phyloP scores from a whole-genome alignment of 768 basidiomycete genomes.

The Lactarius psammicola region DNA sequence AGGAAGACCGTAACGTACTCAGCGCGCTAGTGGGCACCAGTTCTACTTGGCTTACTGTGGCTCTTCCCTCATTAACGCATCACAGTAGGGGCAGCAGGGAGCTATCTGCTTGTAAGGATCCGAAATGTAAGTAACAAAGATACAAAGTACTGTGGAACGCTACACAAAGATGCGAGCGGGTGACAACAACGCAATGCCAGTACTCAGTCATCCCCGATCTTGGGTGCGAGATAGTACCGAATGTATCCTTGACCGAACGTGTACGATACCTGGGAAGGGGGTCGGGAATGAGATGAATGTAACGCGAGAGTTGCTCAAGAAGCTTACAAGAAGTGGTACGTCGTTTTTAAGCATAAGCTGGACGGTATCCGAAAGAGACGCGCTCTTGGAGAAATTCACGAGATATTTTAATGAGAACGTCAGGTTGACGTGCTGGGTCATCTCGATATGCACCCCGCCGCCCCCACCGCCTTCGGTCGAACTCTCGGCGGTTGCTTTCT shows the following conservation, averaged over 20 bases:
- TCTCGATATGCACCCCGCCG: constrained; percentile 70
- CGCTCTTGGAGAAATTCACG: constrained; percentile 92
- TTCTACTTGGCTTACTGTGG: background rate
- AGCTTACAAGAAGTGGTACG: constrained; percentile 77
- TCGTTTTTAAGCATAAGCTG: constrained; percentile 90
- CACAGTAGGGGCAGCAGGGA: background rate
- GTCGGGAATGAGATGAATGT: constrained; percentile 2
- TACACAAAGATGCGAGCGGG: background rate
- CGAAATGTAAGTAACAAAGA: constrained; percentile 1
- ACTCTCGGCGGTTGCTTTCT: constrained; percentile 48
- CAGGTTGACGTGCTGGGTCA: constrained; percentile 87
- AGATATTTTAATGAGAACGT: constrained; percentile 98
- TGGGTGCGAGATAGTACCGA: constrained; percentile 94
- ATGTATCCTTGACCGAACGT: constrained; percentile 86
- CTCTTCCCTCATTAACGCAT: background rate
- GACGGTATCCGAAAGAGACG: constrained; percentile 67
- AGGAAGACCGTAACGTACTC: background rate
- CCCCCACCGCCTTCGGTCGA: constrained; percentile 42
- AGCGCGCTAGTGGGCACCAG: background rate
- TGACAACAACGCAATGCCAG: constrained; percentile 17
- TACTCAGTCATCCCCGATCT: constrained; percentile 82
- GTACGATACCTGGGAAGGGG: constrained; percentile 71
- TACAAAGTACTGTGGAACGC: constrained; percentile 13
- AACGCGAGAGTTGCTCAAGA: background rate
- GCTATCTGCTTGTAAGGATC: background rate